Evolutionary conservation across 1,284 basidiomycete species (phyloP).

Genomic region (Taiwanofungus camphoratus): DNA sequence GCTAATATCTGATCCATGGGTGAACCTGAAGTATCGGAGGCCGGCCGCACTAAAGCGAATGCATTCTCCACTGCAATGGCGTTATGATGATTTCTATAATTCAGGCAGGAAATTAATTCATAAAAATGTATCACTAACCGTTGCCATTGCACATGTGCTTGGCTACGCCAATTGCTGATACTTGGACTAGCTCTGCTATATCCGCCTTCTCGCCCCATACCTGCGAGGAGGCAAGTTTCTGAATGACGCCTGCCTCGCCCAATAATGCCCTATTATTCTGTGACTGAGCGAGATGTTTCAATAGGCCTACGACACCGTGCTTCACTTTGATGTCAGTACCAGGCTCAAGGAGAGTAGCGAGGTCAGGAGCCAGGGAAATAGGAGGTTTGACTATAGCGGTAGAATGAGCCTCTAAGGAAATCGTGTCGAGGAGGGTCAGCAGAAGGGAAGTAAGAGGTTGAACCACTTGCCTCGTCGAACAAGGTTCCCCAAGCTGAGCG

Average conservation of each 20-base stretch:
- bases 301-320: slow-evolving; percentile 77
- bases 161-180: slow-evolving; percentile 80
- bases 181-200: slow-evolving; percentile 81
- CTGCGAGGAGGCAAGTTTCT: slow-evolving; percentile 56
- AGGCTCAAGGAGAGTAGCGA: slow-evolving; percentile 33
- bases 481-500: slow-evolving; percentile 78
- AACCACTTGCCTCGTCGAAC: slow-evolving; percentile 60
- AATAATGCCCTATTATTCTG: slow-evolving; percentile 57
- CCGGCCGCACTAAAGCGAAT: slow-evolving; percentile 49
- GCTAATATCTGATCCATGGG: slow-evolving; percentile 69
- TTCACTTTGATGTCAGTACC: slow-evolving; percentile 72
- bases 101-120: neutral
- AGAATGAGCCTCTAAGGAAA: slow-evolving; percentile 55
- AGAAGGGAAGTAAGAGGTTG: neutral
- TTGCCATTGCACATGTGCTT: slow-evolving; percentile 83
- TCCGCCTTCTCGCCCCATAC: slow-evolving; percentile 71
- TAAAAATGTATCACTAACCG: slow-evolving; percentile 39
- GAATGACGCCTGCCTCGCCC: slow-evolving; percentile 59
- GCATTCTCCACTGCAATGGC: slow-evolving; percentile 54
- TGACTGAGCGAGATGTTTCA: slow-evolving; percentile 82
- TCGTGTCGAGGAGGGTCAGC: slow-evolving; percentile 4
- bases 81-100: slow-evolving; percentile 1
- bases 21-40: slow-evolving; percentile 24
- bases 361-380: slow-evolving; percentile 41
- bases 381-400: slow-evolving; percentile 49